Percentiles rank a stretch among this genome's conserved stretches.
These are phyloP conservation scores for Ajuga reptans DNA, from an alignment of 305 asterid species.

Conservation along the genomic window DNA sequence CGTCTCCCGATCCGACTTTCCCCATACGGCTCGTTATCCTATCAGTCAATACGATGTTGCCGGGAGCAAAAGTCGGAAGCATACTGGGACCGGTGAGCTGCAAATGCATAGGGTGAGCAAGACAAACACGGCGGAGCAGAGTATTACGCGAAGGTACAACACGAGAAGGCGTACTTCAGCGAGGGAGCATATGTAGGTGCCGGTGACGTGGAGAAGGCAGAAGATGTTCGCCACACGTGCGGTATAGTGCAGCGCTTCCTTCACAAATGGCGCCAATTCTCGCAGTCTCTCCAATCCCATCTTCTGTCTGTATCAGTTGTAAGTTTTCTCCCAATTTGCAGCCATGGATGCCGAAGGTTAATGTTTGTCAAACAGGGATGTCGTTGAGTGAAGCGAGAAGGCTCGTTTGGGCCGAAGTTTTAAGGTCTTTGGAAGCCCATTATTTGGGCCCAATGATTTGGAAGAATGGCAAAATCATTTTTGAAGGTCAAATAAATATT, in stretches of 20 bases:
- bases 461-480: no score
- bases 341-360: not conserved
- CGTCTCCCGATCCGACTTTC: conserved; percentile 50
- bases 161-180: conserved; percentile 31
- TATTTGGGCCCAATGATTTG: not conserved
- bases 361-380: not conserved
- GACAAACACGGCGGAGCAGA: not conserved
- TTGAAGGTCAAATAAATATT: no score
- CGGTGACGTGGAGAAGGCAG: conserved; percentile 52
- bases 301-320: not conserved
- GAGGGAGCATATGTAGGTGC: conserved; percentile 40
- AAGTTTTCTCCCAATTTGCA: not conserved
- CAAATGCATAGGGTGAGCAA: conserved; percentile 15
- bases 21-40: conserved; percentile 43
- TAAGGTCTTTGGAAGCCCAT: not conserved
- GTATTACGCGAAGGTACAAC: conserved; percentile 1
- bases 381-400: not conserved
- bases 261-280: conserved; percentile 38
- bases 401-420: not conserved
- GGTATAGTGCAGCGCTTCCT: conserved; percentile 48
- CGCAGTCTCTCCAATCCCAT: conserved; percentile 23
- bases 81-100: conserved; percentile 72
- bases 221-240: conserved; percentile 33
- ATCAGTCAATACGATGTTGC: conserved; percentile 45
- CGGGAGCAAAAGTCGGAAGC: conserved; percentile 57